Evolutionary conservation across 768 basidiomycete genomes (phyloP).

Genomic region (Rhodocollybia butyracea): DNA sequence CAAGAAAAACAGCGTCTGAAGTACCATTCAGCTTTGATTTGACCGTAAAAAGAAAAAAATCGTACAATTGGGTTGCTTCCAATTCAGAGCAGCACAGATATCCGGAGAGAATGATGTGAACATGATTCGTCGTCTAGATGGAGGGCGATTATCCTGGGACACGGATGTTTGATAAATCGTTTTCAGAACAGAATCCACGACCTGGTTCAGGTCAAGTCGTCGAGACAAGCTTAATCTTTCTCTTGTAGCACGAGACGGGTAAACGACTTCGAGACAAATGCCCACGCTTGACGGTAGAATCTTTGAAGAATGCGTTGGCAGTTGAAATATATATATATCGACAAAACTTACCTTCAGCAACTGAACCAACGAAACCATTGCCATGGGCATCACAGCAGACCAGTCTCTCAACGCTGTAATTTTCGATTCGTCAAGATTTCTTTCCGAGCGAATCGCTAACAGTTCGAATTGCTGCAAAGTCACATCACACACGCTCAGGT

Average conservation of each 20-base stretch:
- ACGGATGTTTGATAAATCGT: conserved; percentile 72
- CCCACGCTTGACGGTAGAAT: conserved; percentile 60
- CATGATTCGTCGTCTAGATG: conserved; percentile 82
- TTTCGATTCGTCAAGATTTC: conserved; percentile 30
- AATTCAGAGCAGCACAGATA: conserved; percentile 88
- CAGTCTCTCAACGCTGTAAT: conserved; percentile 36
- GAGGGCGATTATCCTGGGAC: conserved; percentile 46
- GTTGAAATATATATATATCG: too few species aligned
- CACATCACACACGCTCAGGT: conserved; percentile 81
- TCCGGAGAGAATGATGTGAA: conserved; percentile 91
- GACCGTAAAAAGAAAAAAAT: conserved; percentile 11
- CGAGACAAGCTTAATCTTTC: conserved; percentile 42
- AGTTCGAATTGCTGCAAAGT: conserved; percentile 76
- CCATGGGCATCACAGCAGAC: conserved; percentile 40
- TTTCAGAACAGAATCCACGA: conserved; percentile 82
- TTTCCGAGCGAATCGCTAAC: conserved; percentile 53
- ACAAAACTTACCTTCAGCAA: conserved; percentile 67
- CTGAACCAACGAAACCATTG: conserved; percentile 73
- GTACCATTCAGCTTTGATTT: background rate
- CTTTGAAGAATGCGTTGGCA: too few species aligned
- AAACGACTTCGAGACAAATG: conserved; percentile 81
- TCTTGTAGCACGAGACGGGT: conserved; percentile 53
- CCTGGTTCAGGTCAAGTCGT: conserved; percentile 70
- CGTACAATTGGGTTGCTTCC: conserved; percentile 99
- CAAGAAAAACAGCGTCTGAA: conserved; percentile 93